Evolutionary conservation across 2,329 filamentous ascomycete species (phyloP), one percentile per base, ranked within the genome.

Genomic region (Gremmenia infestans): DNA sequence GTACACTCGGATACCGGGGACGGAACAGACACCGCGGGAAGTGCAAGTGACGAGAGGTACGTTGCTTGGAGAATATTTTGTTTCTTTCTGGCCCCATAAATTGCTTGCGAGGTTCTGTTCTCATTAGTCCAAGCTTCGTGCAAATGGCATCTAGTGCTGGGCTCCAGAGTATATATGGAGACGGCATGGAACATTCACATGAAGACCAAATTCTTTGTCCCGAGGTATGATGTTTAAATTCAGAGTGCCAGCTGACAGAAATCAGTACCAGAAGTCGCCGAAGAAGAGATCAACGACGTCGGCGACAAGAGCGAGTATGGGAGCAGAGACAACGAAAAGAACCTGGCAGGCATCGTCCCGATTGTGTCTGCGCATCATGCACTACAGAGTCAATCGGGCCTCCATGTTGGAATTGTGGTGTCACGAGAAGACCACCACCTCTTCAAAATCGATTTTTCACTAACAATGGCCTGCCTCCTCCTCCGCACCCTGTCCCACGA

Each of bases 321-420:
- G 73, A 75, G 57, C 67, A 69, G 42, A 58, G 66, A 62, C 67
- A 72, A 56, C 72, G 73, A 54, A 79, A 79, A 58, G 73, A 74
- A 36, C 73, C 73, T 4, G 76, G 74, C 19, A 49, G 69, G 37
- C 77, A 79, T 60, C 73, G 77, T 17, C 72, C 73, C 2, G 72
- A 72, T 56, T 79, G 77, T 61, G 62, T 65, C 50, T 79, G 77
- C 52, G 71, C 71, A 40, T 70, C 71, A 25, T 79, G 77, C 56
- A 65, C 67, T 12, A 62, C 60, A 25, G 64, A 68, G 40, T 23
- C 60, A 8, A 61, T 63, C 8, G 70, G 72, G 2, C 69, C 71
- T 1, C 72, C 72, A 3, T 77, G 74, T 52, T 76, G 74, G 74
- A 70, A 72, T 48, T 76, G 73, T 65, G 68, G 56, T 65, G 72